Evolutionary conservation across 331 rosid genomes (phyloP), one percentile per base, ranked within the genome.

Genomic region (Ulmus americana): DNA sequence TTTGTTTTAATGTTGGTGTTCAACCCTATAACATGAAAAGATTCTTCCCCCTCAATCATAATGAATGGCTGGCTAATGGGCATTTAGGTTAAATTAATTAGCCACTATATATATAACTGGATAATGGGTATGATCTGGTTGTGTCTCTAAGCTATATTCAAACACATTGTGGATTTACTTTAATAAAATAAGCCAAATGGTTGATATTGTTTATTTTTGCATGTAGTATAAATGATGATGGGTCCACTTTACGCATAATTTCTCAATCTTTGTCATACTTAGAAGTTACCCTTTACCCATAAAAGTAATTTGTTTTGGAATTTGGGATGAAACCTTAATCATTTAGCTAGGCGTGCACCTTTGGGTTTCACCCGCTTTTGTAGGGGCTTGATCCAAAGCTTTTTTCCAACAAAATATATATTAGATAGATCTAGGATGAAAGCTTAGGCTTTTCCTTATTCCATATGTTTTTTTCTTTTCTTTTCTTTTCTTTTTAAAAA

Each of bases 221-320:
- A 74, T 50, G 61, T 55, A 69, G 72, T 40, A 7, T 43, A 65
- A 6, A 22, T 52, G 58, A 74, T 59, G 51, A 61, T 64, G 63
- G 72, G 69, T 64, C 71, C 77, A 65, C 70, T 49, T 68, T 55
- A 58, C 5, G 70, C 91, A 76, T 80, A 67, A 78, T 79, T 78
- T 76, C 54, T 72, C 58, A 80, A 89, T 84, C 81, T 84, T 86
- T 86, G 89, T 84, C 92, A 87, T 83, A 77, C 92, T 79, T 86
- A 65, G 82, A 83, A 86, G 90, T 75, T 85, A 90, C 91, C 82
- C 85, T 81, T 79, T 71, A 55, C 70, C 73, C 48, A 60, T 59
- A 10, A 28, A 61, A 39, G 15, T 13, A 59, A 13, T 45, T 39
- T 58, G 55, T 28, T 28, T 2, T 28, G 35, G 35, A 28, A 28